Conservation (phyloP, 805 yeast species). For the Wickerhamiella cacticola region DNA sequence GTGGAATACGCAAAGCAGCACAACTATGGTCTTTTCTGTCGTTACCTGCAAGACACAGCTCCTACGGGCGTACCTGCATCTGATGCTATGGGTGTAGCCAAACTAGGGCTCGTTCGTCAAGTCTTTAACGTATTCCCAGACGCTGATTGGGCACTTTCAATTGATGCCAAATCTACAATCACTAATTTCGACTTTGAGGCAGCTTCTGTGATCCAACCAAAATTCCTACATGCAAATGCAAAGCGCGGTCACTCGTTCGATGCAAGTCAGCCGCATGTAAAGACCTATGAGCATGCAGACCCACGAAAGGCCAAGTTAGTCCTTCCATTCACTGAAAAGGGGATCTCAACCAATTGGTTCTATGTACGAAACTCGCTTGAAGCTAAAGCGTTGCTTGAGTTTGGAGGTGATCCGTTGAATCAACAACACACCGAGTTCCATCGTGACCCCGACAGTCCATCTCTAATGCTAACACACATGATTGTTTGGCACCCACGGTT, state of each 20-base stretch:
- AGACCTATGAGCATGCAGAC: constrained; percentile 51
- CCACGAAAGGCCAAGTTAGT: constrained; percentile 46
- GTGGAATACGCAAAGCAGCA: constrained; percentile 69
- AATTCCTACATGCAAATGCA: constrained; percentile 45
- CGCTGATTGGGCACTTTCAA: constrained; percentile 71
- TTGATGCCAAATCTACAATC: constrained; percentile 61
- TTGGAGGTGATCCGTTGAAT: constrained; percentile 55
- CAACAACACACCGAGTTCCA: constrained; percentile 50
- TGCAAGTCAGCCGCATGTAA: constrained; percentile 54
- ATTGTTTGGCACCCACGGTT: constrained; percentile 83
- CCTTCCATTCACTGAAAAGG: constrained; percentile 50
- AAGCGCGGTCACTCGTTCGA: constrained; percentile 54
- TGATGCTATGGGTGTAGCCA: constrained; percentile 39
- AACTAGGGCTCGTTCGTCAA: constrained; percentile 49
- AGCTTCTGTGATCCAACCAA: constrained; percentile 41
- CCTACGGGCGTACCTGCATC: constrained; percentile 19
- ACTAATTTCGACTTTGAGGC: constrained; percentile 52
- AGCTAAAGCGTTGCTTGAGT: constrained; percentile 58
- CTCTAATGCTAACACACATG: constrained; percentile 50
- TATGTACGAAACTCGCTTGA: constrained; percentile 45
- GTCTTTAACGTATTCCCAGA: constrained; percentile 86
- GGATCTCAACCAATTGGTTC: constrained; percentile 52
- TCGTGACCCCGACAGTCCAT: constrained; percentile 22
- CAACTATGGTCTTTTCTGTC: constrained; percentile 61
- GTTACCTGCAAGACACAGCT: constrained; percentile 73